Evolutionary conservation across 805 yeast genomes (phyloP).

Genomic region (Candida manassasensis): DNA sequence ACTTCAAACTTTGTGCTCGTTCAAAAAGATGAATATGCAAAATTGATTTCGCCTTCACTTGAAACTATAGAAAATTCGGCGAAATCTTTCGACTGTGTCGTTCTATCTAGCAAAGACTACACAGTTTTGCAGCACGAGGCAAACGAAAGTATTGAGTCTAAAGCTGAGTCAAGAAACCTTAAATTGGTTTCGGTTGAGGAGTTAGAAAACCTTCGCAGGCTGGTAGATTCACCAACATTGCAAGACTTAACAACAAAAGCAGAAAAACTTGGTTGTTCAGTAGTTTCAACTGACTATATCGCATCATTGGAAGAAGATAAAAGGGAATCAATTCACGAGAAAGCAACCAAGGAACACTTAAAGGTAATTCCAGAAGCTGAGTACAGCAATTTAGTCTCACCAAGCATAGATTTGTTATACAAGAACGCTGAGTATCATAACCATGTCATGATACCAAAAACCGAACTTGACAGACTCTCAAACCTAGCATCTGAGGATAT

Average conservation of each 20-base stretch:
- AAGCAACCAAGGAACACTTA: constrained; percentile 13
- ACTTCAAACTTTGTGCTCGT: constrained; percentile 7
- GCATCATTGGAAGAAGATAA: constrained; percentile 11
- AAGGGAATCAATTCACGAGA: constrained; percentile 11
- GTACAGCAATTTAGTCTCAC: constrained; percentile 5
- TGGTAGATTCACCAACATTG: constrained; percentile 11
- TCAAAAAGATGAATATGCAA: constrained; percentile 6
- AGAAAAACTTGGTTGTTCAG: constrained; percentile 8
- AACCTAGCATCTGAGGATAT: constrained; percentile 8
- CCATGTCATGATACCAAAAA: constrained; percentile 1
- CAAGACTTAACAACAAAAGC: constrained; percentile 8
- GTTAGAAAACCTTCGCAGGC: constrained; percentile 17
- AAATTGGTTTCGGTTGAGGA: constrained; percentile 13
- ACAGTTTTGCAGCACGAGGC: constrained; percentile 8
- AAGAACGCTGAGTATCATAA: background rate
- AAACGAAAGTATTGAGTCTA: constrained; percentile 9
- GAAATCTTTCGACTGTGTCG: constrained; percentile 7
- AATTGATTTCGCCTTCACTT: constrained; percentile 7
- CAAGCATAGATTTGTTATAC: constrained; percentile 7
- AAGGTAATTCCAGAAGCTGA: constrained; percentile 12
- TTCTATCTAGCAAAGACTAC: constrained; percentile 10
- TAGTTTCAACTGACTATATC: constrained; percentile 7
- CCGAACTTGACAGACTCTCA: constrained; percentile 7
- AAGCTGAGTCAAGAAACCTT: constrained; percentile 8
- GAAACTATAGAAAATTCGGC: constrained; percentile 9